Evolutionary conservation across 1,284 basidiomycete genomes (phyloP).

Genomic region (Austroboletus niveus): DNA sequence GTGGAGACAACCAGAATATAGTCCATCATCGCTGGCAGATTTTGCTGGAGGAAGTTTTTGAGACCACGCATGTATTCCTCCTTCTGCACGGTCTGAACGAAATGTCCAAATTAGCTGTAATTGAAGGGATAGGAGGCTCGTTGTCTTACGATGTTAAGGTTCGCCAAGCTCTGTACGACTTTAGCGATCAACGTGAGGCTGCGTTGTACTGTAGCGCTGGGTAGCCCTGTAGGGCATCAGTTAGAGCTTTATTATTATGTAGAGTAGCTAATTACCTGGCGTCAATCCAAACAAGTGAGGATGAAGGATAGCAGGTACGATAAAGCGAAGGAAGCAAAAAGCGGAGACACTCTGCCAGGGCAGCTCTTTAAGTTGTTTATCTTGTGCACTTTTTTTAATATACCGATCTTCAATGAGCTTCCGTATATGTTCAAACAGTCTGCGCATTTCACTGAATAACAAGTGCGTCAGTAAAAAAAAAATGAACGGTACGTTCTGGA

Average conservation of each 20-base stretch:
- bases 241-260: background rate
- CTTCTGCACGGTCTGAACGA: constrained; percentile 55
- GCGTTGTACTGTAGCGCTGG: constrained; percentile 61
- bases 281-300: constrained; percentile 75
- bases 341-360: constrained; percentile 82
- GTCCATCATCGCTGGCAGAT: constrained; percentile 65
- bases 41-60: constrained; percentile 61
- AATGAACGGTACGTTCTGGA: background rate
- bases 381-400: constrained; percentile 36
- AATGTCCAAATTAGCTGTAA: constrained; percentile 4
- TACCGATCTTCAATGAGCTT: constrained; percentile 67
- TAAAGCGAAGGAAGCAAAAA: constrained; percentile 82
- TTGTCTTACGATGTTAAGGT: constrained; percentile 63
- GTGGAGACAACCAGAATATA: constrained; percentile 72
- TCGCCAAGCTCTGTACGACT: constrained; percentile 77
- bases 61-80: constrained; percentile 73
- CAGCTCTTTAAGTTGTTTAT: constrained; percentile 51
- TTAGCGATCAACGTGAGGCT: constrained; percentile 78
- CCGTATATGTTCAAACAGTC: constrained; percentile 69
- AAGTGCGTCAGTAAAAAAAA: constrained; percentile 11
- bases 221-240: constrained; percentile 50
- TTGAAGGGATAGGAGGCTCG: background rate
- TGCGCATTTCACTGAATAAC: constrained; percentile 65
- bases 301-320: constrained; percentile 77
- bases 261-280: constrained; percentile 48